Percentiles rank a stretch among this genome's conserved stretches.
phyloP scores from a whole-genome alignment of 768 basidiomycete species.

The Guyanaporus albipodus region DNA sequence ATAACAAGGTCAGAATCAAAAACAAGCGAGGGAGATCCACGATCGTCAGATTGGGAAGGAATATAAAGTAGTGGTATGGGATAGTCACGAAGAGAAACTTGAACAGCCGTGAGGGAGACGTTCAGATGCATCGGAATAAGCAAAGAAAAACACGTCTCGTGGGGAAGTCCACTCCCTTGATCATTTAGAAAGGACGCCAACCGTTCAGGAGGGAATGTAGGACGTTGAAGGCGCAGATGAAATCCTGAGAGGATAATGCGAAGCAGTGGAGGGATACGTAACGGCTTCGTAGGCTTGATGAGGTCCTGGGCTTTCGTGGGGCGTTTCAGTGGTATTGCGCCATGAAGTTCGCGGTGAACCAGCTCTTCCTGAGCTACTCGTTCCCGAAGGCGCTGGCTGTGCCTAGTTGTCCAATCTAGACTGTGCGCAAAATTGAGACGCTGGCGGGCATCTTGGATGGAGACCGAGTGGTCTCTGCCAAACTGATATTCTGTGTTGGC shows the following conservation, averaged over 20 bases:
- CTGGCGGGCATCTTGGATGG: slow-evolving; percentile 65
- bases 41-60: slow-evolving; percentile 39
- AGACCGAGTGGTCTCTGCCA: slow-evolving; percentile 57
- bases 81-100: slow-evolving; percentile 76
- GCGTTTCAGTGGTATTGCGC: slow-evolving; percentile 30
- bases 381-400: slow-evolving; percentile 43
- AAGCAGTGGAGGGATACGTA: slow-evolving; percentile 60
- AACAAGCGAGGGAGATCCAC: slow-evolving; percentile 45
- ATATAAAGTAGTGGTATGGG: slow-evolving; percentile 82
- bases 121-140: slow-evolving; percentile 79
- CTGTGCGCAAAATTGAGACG: slow-evolving; percentile 69
- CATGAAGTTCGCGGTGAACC: slow-evolving; percentile 44
- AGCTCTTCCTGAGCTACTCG: slow-evolving; percentile 47
- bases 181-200: slow-evolving; percentile 63
- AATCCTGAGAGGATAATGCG: slow-evolving; percentile 61
- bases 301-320: slow-evolving; percentile 40
- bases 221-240: slow-evolving; percentile 49
- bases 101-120: slow-evolving; percentile 59
- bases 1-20: slow-evolving; percentile 79
- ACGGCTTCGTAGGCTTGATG: slow-evolving; percentile 35
- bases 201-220: slow-evolving; percentile 52
- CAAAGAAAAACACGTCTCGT: slow-evolving; percentile 68
- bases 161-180: slow-evolving; percentile 66
- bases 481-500: slow-evolving; percentile 62
- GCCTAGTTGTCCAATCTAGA: slow-evolving; percentile 65